A percentile compares a stretch with the other conserved stretches of the same genome.
These are phyloP conservation scores for Glarea lozoyensis DNA, from an alignment of 495 filamentous ascomycete species.

Conservation along the genomic window DNA sequence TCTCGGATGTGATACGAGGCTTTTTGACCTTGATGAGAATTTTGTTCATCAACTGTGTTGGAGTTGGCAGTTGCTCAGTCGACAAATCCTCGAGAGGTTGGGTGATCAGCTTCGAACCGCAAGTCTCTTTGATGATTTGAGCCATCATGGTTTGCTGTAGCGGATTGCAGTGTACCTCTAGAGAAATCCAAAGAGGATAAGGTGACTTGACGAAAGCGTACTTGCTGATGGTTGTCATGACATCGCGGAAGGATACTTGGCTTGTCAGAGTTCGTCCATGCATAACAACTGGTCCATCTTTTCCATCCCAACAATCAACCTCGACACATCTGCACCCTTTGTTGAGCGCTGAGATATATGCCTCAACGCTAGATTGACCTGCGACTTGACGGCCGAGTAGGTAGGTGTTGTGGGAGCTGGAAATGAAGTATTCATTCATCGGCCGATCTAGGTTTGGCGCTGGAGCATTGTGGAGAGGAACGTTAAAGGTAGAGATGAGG, in stretches of 20 bases:
- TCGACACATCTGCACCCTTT: slow-evolving; percentile 90
- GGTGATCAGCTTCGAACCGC: slow-evolving; percentile 67
- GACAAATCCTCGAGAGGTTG: slow-evolving; percentile 64
- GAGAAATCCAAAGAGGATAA: slow-evolving; percentile 86
- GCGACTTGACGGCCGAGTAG: slow-evolving; percentile 83
- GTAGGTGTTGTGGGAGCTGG: slow-evolving; percentile 97
- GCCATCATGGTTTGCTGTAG: slow-evolving; percentile 85
- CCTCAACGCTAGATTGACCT: slow-evolving; percentile 84
- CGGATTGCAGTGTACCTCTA: slow-evolving; percentile 86
- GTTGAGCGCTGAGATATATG: slow-evolving; percentile 84
- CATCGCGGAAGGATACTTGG: slow-evolving; percentile 77
- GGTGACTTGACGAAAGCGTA: slow-evolving; percentile 78
- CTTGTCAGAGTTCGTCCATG: slow-evolving; percentile 87
- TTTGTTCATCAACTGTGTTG: slow-evolving; percentile 69
- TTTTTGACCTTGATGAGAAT: slow-evolving; percentile 94
- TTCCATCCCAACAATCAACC: slow-evolving; percentile 96
- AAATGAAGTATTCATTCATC: slow-evolving; percentile 96
- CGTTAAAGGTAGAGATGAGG: slow-evolving; percentile 65
- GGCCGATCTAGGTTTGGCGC: slow-evolving; percentile 64
- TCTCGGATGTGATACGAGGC: slow-evolving; percentile 33
- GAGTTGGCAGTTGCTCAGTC: slow-evolving; percentile 62
- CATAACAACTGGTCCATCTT: slow-evolving; percentile 76
- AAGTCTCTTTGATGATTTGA: slow-evolving; percentile 75
- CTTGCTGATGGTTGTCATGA: slow-evolving; percentile 83
- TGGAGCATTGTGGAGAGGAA: slow-evolving; percentile 46